phyloP scores from a whole-genome alignment of 2,329 filamentous ascomycete genomes.

The Exophiala oligosperma region DNA sequence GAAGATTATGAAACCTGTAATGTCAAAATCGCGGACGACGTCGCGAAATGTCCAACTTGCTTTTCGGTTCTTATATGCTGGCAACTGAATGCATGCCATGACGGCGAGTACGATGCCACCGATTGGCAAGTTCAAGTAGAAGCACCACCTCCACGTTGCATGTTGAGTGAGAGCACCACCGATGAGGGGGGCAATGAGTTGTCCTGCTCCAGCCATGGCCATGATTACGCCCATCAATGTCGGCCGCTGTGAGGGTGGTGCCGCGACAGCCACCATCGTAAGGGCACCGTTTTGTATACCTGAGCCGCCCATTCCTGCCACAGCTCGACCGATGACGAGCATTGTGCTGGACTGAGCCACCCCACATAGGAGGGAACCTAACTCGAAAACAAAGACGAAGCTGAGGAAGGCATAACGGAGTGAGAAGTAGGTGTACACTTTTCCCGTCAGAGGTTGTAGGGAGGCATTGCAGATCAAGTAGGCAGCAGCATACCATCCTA shows the following conservation, averaged over 20 bases:
- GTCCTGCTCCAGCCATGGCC: conserved; percentile 37
- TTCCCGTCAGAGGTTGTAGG: conserved; percentile 48
- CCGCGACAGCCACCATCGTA: conserved; percentile 38
- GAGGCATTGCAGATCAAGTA: conserved; percentile 47
- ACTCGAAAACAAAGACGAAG: conserved; percentile 34
- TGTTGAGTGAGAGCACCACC: conserved; percentile 43
- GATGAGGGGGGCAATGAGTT: conserved; percentile 43
- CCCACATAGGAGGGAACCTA: conserved; percentile 35
- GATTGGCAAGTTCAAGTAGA: conserved; percentile 46
- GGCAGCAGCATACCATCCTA: conserved; percentile 40
- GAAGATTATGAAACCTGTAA: conserved; percentile 29
- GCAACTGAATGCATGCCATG: conserved; percentile 32
- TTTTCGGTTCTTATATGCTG: conserved; percentile 30
- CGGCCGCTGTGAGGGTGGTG: conserved; percentile 36
- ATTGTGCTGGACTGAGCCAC: conserved; percentile 32
- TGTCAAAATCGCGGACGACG: conserved; percentile 26
- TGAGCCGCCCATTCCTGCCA: conserved; percentile 36
- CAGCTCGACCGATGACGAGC: conserved; percentile 37
- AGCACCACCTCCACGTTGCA: conserved; percentile 39
- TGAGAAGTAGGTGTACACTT: conserved; percentile 48
- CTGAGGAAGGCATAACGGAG: conserved; percentile 34
- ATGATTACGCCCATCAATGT: conserved; percentile 35
- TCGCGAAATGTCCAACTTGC: conserved; percentile 15
- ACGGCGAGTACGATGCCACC: conserved; percentile 43
- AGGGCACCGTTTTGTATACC: conserved; percentile 43